phyloP scores from a whole-genome alignment of 345 rosid genomes.

The Lepidium didymum region DNA sequence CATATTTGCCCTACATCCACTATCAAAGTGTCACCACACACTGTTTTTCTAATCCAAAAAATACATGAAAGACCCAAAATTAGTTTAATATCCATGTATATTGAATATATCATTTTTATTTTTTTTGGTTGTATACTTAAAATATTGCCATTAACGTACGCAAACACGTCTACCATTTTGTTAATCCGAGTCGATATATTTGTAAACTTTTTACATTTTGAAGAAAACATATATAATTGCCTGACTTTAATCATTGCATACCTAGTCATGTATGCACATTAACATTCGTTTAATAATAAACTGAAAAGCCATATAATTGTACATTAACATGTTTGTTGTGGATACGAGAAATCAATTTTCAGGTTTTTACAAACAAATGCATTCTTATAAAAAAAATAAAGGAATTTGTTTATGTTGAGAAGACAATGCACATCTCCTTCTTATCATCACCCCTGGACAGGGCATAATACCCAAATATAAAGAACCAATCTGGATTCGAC shows the following conservation, averaged over 20 bases:
- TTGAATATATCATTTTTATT: background rate
- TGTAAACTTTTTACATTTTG: background rate
- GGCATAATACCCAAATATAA: too few relatives aligned
- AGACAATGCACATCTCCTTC: background rate
- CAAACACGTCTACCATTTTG: background rate
- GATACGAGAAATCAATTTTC: slow-evolving; percentile 13
- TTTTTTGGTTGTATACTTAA: background rate
- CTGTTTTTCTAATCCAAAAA: background rate
- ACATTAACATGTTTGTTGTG: slow-evolving; percentile 17
- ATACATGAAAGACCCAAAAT: background rate
- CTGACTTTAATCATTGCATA: slow-evolving; percentile 12
- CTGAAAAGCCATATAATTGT: slow-evolving; percentile 9
- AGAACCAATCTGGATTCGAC: too few relatives aligned
- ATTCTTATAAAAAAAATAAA: background rate
- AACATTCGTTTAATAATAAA: slow-evolving; percentile 5
- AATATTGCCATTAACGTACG: background rate
- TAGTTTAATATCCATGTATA: background rate
- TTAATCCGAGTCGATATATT: background rate
- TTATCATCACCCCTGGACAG: too few relatives aligned
- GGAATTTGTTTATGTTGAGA: background rate
- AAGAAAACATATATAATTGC: background rate
- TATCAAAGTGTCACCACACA: background rate
- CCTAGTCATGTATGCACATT: slow-evolving; percentile 27
- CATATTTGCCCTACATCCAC: background rate
- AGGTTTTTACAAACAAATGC: background rate